phyloP scores from a whole-genome alignment of 257 asterid species.

The Cinchona pubescens region DNA sequence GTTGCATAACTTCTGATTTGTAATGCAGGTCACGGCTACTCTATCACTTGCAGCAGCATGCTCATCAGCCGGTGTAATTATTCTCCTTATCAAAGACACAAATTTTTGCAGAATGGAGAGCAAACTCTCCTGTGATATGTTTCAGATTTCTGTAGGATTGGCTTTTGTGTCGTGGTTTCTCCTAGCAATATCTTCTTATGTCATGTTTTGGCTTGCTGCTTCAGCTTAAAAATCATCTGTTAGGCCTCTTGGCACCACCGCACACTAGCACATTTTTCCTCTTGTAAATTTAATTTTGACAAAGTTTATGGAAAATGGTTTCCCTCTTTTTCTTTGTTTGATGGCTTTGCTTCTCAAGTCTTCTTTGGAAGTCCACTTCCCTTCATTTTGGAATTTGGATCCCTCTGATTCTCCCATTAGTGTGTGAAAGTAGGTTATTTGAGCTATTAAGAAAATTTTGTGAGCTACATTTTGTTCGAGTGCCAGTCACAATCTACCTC shows the following conservation, averaged over 20 bases:
- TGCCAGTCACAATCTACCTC: neutral
- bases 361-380: neutral
- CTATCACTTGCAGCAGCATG: conserved; percentile 85
- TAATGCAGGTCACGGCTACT: conserved; percentile 72
- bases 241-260: neutral
- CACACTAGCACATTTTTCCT: neutral
- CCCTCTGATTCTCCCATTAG: neutral
- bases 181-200: conserved; percentile 70
- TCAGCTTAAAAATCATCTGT: conserved; percentile 38
- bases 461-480: neutral
- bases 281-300: conserved; percentile 20
- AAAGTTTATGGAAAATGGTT: neutral
- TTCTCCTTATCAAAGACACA: conserved; percentile 63
- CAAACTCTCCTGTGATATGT: conserved; percentile 56
- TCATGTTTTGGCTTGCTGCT: conserved; percentile 84
- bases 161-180: conserved; percentile 79
- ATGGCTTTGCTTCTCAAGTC: neutral
- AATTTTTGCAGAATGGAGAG: conserved; percentile 40
- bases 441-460: neutral
- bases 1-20: neutral
- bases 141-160: conserved; percentile 69
- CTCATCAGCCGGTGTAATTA: conserved; percentile 85
- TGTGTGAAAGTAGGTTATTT: neutral
- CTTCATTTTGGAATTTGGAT: neutral
- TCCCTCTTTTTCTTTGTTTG: neutral